These are phyloP conservation scores for Pouteria glomerata DNA, from an alignment of 148 eudicot genomes.

Conservation along the genomic window DNA sequence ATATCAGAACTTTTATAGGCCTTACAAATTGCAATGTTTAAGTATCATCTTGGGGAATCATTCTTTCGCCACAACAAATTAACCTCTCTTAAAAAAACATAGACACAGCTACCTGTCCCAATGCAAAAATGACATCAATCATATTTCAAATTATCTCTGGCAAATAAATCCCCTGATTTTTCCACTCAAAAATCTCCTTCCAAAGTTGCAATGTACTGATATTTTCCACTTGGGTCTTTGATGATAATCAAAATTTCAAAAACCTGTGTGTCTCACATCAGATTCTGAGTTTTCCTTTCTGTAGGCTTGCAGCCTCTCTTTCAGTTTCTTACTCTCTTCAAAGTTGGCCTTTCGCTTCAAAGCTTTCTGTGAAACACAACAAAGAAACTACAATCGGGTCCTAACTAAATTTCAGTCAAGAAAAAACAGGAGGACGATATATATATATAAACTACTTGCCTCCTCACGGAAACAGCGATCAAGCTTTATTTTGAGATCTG, in stretches of 20 bases:
- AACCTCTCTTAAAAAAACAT: neutral
- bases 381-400: neutral
- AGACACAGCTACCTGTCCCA: too few relatives aligned
- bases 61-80: too few relatives aligned
- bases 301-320: slow-evolving; percentile 63
- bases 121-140: too few relatives aligned
- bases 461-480: slow-evolving; percentile 92
- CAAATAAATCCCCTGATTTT: too few relatives aligned
- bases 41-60: too few relatives aligned
- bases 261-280: too few relatives aligned
- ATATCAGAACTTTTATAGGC: neutral
- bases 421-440: slow-evolving; percentile 7
- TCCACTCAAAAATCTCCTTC: too few relatives aligned
- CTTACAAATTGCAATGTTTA: neutral
- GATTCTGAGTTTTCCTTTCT: slow-evolving; percentile 68
- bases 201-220: too few relatives aligned
- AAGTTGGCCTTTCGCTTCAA: slow-evolving; percentile 85
- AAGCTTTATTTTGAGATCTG: slow-evolving; percentile 85
- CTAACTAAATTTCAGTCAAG: neutral
- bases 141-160: too few relatives aligned
- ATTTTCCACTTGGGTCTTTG: too few relatives aligned
- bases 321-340: slow-evolving; percentile 84
- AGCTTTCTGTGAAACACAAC: slow-evolving; percentile 57
- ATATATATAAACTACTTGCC: too few relatives aligned
- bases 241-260: too few relatives aligned